Conservation (phyloP, 1,139 yeast species). For the Saccharomyces hybrid region DNA sequence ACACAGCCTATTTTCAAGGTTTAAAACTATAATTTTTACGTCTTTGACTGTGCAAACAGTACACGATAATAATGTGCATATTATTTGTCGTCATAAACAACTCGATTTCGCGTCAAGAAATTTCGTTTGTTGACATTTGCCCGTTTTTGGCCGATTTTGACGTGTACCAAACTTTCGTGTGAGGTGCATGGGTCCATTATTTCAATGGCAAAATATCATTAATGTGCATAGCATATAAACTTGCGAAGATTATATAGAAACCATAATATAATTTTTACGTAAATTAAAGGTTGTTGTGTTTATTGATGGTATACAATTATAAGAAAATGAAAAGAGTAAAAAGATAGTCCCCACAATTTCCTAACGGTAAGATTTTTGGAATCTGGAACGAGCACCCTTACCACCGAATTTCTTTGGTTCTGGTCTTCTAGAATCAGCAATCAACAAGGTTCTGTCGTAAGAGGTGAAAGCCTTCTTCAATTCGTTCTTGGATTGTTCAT, state of each 20-base stretch:
- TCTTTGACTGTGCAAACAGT: background rate
- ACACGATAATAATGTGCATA: background rate
- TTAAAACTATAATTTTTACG: background rate
- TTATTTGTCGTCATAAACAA: background rate
- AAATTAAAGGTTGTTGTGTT: background rate
- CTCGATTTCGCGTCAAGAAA: background rate
- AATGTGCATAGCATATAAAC: too few relatives aligned
- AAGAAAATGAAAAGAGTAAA: background rate
- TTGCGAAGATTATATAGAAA: background rate
- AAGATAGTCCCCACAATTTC: slow-evolving; percentile 6
- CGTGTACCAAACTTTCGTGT: background rate
- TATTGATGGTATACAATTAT: slow-evolving; percentile 1
- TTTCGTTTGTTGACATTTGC: background rate
- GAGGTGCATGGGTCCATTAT: background rate
- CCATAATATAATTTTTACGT: background rate
- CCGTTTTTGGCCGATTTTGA: background rate
- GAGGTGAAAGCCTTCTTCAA: slow-evolving; percentile 95
- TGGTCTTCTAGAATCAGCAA: slow-evolving; percentile 99
- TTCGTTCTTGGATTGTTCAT: slow-evolving; percentile 99
- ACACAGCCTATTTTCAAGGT: background rate
- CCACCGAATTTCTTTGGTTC: slow-evolving; percentile 99
- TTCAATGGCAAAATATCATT: background rate
- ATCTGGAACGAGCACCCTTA: slow-evolving; percentile 99
- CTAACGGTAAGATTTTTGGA: slow-evolving; percentile 99
- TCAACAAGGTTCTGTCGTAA: slow-evolving; percentile 98